A percentile compares a stretch with the other conserved stretches of the same genome.
These are phyloP conservation scores for Notholithocarpus densiflorus DNA, from an alignment of 306 rosid species.

Conservation along the genomic window DNA sequence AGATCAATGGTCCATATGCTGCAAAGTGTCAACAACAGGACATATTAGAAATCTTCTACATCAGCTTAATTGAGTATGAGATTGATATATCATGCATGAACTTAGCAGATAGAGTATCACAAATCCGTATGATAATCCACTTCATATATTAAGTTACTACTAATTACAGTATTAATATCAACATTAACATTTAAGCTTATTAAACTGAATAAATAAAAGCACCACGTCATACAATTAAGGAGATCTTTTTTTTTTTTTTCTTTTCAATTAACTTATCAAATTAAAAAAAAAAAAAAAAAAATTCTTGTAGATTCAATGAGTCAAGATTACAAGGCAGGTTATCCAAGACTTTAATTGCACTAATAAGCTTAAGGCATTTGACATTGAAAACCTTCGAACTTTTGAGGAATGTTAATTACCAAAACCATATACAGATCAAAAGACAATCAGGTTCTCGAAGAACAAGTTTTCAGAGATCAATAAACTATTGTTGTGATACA, in stretches of 20 bases:
- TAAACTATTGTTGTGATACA: not conserved
- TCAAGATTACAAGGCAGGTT: not conserved
- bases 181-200: not conserved
- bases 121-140: not conserved
- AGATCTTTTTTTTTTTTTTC: no score
- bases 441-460: not conserved
- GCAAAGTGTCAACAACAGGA: slow-evolving; percentile 39
- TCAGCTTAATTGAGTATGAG: slow-evolving; percentile 11
- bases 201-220: not conserved
- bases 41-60: slow-evolving; percentile 14
- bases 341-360: not conserved
- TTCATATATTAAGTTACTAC: not conserved
- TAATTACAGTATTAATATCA: not conserved
- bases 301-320: not conserved
- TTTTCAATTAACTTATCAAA: no score
- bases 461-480: not conserved
- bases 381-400: not conserved
- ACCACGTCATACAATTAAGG: not conserved
- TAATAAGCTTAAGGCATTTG: not conserved
- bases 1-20: slow-evolving; percentile 97
- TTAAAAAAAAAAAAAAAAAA: no score
- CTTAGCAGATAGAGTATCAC: slow-evolving; percentile 1
- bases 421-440: not conserved
- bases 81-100: slow-evolving; percentile 10
- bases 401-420: not conserved